phyloP scores from a whole-genome alignment of 192 early-diverging fungal species.

The Backusella westeae region DNA sequence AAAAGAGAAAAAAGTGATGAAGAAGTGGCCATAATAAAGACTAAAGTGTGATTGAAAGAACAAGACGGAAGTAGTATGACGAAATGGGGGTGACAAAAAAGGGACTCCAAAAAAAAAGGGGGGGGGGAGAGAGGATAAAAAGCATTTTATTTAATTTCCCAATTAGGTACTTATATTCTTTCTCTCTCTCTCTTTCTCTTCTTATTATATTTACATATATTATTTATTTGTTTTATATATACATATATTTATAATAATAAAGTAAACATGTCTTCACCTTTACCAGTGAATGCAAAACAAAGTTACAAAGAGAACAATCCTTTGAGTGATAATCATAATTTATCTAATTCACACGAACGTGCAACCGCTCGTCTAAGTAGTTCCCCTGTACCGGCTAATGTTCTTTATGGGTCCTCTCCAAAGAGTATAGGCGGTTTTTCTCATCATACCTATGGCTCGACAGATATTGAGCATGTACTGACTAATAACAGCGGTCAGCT shows the following conservation, averaged over 20 bases:
- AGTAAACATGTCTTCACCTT: slow-evolving; percentile 11
- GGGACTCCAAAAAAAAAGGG: neutral
- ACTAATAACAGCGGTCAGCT: neutral
- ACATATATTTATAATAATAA: neutral
- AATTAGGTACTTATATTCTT: neutral
- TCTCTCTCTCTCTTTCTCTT: neutral
- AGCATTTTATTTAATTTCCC: neutral
- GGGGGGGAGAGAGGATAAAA: neutral
- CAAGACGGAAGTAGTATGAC: neutral
- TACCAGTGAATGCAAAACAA: slow-evolving; percentile 8
- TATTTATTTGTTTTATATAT: neutral
- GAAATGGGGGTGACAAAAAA: neutral
- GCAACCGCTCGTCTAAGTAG: neutral
- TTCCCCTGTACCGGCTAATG: neutral
- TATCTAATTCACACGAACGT: neutral
- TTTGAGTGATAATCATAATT: neutral
- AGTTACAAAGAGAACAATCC: neutral
- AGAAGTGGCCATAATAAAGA: neutral
- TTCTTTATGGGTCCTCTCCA: neutral
- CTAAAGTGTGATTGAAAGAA: neutral
- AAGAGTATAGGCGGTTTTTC: slow-evolving; percentile 4
- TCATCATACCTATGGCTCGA: neutral
- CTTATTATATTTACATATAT: neutral
- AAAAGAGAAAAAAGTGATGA: neutral
- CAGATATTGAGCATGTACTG: neutral